A percentile compares a stretch with the other conserved stretches of the same genome.
These are phyloP conservation scores for Symbiodinium pilosum DNA, from an alignment of 73 alveolate species.

Conservation along the genomic window DNA sequence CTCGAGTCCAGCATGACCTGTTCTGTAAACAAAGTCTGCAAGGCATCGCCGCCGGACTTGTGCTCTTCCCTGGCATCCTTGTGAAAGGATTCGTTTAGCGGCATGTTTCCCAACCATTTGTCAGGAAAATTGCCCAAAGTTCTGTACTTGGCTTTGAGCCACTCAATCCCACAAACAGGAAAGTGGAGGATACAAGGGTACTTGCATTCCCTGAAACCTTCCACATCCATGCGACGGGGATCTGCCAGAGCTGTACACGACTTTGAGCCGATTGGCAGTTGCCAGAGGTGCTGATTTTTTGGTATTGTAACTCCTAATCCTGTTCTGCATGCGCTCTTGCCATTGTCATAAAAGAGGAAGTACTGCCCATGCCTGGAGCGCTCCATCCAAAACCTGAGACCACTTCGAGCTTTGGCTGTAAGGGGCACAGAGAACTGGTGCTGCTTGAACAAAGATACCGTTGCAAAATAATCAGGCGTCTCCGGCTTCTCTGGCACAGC, in stretches of 20 bases:
- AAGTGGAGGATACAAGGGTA: constrained; percentile 87
- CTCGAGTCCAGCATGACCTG: constrained; percentile 34
- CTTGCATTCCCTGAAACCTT: constrained; percentile 46
- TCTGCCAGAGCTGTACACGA: constrained; percentile 84
- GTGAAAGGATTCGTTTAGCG: constrained; percentile 47
- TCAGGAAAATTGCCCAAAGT: constrained; percentile 42
- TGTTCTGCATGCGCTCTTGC: constrained; percentile 67
- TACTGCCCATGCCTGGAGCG: constrained; percentile 50
- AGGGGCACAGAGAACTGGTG: constrained; percentile 80
- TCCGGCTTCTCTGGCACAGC: constrained; percentile 82
- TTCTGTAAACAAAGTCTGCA: not conserved
- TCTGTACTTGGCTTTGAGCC: constrained; percentile 53
- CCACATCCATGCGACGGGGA: constrained; percentile 48
- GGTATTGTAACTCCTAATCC: constrained; percentile 23
- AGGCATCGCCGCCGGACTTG: not conserved
- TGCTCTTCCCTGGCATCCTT: constrained; percentile 32
- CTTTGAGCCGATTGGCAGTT: constrained; percentile 45
- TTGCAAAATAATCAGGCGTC: constrained; percentile 65
- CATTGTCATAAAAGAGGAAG: constrained; percentile 90
- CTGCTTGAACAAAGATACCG: constrained; percentile 73
- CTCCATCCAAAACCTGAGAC: constrained; percentile 71
- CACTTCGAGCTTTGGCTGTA: constrained; percentile 41
- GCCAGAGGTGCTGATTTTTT: constrained; percentile 41
- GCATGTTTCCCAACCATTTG: constrained; percentile 76
- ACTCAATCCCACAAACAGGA: constrained; percentile 68